Evolutionary conservation across 2,329 filamentous ascomycete genomes (phyloP).

Genomic region (Neodidymelliopsis sp.): DNA sequence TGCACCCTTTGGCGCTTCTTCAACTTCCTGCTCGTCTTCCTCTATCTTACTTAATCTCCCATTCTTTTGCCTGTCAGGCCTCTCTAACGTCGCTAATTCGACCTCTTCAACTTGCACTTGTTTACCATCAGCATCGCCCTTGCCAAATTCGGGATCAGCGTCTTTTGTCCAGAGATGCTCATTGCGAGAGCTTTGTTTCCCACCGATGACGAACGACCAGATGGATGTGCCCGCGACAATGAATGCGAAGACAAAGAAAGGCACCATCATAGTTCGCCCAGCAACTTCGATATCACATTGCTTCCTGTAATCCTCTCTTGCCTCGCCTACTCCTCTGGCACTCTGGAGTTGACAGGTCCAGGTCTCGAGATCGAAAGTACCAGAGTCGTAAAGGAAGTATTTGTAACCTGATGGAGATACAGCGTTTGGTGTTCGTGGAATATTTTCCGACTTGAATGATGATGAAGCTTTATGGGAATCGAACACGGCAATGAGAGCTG

Average conservation of each 20-base stretch:
- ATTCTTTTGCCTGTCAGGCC: conserved; percentile 3
- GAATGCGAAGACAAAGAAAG: conserved; percentile 36
- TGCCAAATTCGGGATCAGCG: conserved; percentile 39
- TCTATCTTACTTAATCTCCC: conserved; percentile 16
- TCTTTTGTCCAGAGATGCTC: conserved; percentile 40
- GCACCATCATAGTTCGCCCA: conserved; percentile 39
- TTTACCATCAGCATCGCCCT: conserved; percentile 28
- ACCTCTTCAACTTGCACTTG: conserved; percentile 9
- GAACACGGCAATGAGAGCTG: conserved; percentile 40
- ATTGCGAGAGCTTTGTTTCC: conserved; percentile 25
- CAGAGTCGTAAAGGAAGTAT: conserved; percentile 41
- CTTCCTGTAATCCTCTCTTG: conserved; percentile 34
- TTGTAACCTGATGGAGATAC: conserved; percentile 13
- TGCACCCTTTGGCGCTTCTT: not conserved
- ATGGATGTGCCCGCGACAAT: conserved; percentile 28
- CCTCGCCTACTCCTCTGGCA: conserved; percentile 32
- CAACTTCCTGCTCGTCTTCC: conserved; percentile 9
- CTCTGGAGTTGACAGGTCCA: conserved; percentile 44
- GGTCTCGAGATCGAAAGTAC: conserved; percentile 47
- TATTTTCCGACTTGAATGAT: conserved; percentile 36
- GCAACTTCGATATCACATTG: conserved; percentile 43
- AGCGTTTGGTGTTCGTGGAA: conserved; percentile 18
- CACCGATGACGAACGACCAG: conserved; percentile 34
- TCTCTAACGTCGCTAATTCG: conserved; percentile 8
- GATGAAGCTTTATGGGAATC: conserved; percentile 42